Percentiles rank a stretch among this genome's conserved stretches.
phyloP scores from a whole-genome alignment of 2,329 filamentous ascomycete species.

The Monosporascus sp. region DNA sequence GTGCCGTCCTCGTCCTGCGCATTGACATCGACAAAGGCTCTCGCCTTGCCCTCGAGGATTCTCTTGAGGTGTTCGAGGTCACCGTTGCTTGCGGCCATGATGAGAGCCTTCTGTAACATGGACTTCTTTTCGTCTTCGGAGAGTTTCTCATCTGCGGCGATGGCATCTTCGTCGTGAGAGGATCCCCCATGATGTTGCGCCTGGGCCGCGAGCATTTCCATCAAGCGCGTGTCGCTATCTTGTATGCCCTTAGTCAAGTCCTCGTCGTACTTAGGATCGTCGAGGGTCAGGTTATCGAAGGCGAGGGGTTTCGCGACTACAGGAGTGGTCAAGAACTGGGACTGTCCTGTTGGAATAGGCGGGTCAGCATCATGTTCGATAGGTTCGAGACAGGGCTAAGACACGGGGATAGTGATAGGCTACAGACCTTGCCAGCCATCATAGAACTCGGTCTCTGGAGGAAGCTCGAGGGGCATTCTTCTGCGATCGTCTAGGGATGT shows the following conservation, averaged over 20 bases:
- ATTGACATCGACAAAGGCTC: conserved; percentile 76
- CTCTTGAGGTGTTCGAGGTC: conserved; percentile 76
- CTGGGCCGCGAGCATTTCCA: conserved; percentile 94
- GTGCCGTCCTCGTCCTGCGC: conserved; percentile 90
- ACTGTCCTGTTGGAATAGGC: conserved; percentile 63
- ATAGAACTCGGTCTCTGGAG: conserved; percentile 91
- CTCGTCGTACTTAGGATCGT: conserved; percentile 71
- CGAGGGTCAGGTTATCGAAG: conserved; percentile 76
- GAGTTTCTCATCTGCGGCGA: conserved; percentile 69
- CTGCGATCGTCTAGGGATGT: conserved; percentile 87
- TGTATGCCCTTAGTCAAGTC: conserved; percentile 52
- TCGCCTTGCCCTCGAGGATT: conserved; percentile 70
- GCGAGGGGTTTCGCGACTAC: conserved; percentile 77
- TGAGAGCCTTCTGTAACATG: conserved; percentile 79
- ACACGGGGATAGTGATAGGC: conserved; percentile 15
- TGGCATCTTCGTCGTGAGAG: conserved; percentile 73
- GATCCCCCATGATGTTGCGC: conserved; percentile 75
- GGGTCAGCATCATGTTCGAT: conserved; percentile 10
- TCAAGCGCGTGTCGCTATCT: conserved; percentile 81
- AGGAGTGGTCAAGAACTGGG: conserved; percentile 87
- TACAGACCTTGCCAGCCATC: conserved; percentile 89
- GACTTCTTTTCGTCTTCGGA: conserved; percentile 72
- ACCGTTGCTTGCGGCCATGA: conserved; percentile 95
- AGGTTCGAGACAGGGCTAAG: conserved; percentile 6
- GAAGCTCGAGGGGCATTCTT: conserved; percentile 59